Evolutionary conservation across 371 early-diverging fungal species (phyloP).

Genomic region (Actinomucor elegans): DNA sequence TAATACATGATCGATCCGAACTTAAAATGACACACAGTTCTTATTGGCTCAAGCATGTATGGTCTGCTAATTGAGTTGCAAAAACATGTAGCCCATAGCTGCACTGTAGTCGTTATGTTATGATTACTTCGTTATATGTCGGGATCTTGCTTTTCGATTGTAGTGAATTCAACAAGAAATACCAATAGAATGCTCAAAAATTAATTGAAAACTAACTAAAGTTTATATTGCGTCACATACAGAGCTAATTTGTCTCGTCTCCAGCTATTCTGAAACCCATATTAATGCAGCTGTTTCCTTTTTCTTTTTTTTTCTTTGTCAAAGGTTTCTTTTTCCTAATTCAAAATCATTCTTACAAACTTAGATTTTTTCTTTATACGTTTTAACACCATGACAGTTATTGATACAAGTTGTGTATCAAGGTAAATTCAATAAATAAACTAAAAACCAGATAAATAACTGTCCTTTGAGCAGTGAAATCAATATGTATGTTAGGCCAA

Average conservation of each 20-base stretch:
- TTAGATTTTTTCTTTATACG: background rate
- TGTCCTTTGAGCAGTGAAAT: background rate
- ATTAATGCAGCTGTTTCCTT: conserved; percentile 5
- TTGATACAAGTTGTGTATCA: conserved; percentile 20
- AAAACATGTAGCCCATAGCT: too few species aligned
- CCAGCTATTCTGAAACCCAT: conserved; percentile 4
- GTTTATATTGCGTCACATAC: too few species aligned
- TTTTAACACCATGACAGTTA: conserved; percentile 22
- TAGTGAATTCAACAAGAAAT: too few species aligned
- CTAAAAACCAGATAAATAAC: background rate
- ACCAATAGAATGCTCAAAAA: too few species aligned
- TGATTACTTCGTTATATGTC: too few species aligned
- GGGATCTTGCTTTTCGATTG: too few species aligned
- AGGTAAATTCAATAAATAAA: conserved; percentile 6
- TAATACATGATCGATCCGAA: too few species aligned
- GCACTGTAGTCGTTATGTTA: too few species aligned
- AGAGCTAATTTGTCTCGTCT: conserved; percentile 5
- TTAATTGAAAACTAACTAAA: too few species aligned
- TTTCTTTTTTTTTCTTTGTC: background rate
- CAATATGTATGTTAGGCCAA: conserved; percentile 12
- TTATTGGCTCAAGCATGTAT: too few species aligned
- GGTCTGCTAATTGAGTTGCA: too few species aligned
- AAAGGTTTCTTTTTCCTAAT: background rate
- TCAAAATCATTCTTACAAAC: background rate
- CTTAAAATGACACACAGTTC: too few species aligned